Percentiles rank a stretch among this genome's conserved stretches.
phyloP scores from a whole-genome alignment of 495 filamentous ascomycete genomes.

The Hypoxylon crocopeplum region DNA sequence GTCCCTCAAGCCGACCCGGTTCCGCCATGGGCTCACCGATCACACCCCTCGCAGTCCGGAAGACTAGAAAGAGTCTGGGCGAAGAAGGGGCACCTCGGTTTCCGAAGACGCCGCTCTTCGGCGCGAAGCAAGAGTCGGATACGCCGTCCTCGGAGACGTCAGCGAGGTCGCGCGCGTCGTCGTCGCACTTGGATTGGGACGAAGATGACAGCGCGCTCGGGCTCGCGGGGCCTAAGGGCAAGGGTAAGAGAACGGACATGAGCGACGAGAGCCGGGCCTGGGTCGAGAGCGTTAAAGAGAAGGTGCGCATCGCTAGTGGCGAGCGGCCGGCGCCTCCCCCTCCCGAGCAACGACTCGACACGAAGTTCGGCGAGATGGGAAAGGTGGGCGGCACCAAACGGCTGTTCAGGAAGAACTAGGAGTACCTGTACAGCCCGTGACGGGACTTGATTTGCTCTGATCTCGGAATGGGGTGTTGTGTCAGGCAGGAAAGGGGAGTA shows the following conservation, averaged over 20 bases:
- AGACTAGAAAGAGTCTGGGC: constrained; percentile 52
- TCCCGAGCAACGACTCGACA: constrained; percentile 37
- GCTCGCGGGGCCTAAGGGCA: constrained; percentile 66
- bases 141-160: constrained; percentile 46
- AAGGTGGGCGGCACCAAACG: constrained; percentile 63
- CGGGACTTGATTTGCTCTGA: too few relatives aligned
- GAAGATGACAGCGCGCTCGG: constrained; percentile 65
- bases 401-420: constrained; percentile 57
- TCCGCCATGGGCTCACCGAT: constrained; percentile 48
- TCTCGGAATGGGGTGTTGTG: constrained; percentile 6
- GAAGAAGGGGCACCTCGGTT: constrained; percentile 36
- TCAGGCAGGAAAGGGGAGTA: constrained; percentile 12
- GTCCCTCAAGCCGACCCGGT: constrained; percentile 50
- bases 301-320: constrained; percentile 63
- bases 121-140: constrained; percentile 23
- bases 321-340: constrained; percentile 41
- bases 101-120: constrained; percentile 48
- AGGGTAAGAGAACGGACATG: constrained; percentile 62
- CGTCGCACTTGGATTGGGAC: constrained; percentile 57
- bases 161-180: constrained; percentile 49
- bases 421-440: constrained; percentile 37
- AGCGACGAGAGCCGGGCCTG: constrained; percentile 69
- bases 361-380: constrained; percentile 64
- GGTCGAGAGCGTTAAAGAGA: constrained; percentile 77
- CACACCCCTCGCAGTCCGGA: constrained; percentile 55